These are phyloP conservation scores for Amphibolis antarctica DNA, from an alignment of 106 monocot genomes.

Conservation along the genomic window DNA sequence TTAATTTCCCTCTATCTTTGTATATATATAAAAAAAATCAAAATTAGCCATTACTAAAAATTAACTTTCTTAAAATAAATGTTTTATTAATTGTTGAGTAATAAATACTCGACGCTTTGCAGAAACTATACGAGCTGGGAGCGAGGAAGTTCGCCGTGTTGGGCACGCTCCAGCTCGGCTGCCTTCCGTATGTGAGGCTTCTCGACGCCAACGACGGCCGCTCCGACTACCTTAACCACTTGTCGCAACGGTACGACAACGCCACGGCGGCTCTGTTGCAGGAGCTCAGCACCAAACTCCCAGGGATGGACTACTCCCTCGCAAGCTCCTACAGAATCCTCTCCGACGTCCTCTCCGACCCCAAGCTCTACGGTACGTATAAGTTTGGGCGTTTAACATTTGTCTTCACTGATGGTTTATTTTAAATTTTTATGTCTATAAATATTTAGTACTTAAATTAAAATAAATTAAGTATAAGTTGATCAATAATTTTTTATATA, in stretches of 20 bases:
- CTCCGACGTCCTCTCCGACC: background rate
- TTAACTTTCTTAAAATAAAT: background rate
- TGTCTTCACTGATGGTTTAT: no score
- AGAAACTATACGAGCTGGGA: constrained; percentile 15
- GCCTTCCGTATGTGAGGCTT: background rate
- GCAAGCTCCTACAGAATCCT: background rate
- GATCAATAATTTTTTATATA: no score
- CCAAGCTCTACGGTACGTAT: background rate
- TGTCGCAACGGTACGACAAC: background rate
- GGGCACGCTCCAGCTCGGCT: constrained; percentile 1
- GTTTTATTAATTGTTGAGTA: no score
- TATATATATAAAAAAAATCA: no score
- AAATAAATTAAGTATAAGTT: no score
- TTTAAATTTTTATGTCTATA: no score
- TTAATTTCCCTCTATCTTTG: no score
- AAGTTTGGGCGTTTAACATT: no score
- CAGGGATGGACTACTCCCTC: background rate
- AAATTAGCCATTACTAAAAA: no score
- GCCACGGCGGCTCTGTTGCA: background rate
- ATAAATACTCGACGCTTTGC: background rate
- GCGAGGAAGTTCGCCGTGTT: constrained; percentile 13
- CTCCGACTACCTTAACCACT: constrained; percentile 3
- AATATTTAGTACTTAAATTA: no score
- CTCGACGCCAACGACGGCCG: background rate
- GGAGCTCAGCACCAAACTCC: background rate